Evolutionary conservation across 2,329 filamentous ascomycete genomes (phyloP).

Genomic region (Pseudogymnoascus sp.): DNA sequence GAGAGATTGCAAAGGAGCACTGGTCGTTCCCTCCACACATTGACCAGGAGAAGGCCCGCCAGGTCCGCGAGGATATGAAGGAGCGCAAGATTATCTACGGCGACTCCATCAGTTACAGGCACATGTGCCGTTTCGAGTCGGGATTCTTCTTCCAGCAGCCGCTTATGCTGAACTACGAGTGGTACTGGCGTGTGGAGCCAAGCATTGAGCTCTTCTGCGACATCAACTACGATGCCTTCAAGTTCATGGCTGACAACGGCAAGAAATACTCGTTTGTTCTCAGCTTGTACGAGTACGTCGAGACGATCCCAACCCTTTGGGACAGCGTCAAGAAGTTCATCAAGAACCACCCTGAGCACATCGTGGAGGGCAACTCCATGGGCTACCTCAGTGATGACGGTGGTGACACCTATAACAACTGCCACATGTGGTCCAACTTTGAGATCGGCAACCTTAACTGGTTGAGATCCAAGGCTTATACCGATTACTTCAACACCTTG

Average conservation of each 20-base stretch:
- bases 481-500: slow-evolving; percentile 82
- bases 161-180: slow-evolving; percentile 93
- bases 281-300: slow-evolving; percentile 91
- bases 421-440: slow-evolving; percentile 99
- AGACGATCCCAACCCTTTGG: slow-evolving; percentile 92
- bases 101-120: slow-evolving; percentile 91
- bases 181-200: slow-evolving; percentile 99
- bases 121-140: slow-evolving; percentile 99
- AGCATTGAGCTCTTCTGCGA: slow-evolving; percentile 96
- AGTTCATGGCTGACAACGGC: slow-evolving; percentile 87
- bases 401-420: slow-evolving; percentile 90
- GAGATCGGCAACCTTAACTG: slow-evolving; percentile 92
- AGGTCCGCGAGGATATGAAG: slow-evolving; percentile 90
- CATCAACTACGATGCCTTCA: slow-evolving; percentile 91
- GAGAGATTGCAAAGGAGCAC: slow-evolving; percentile 81
- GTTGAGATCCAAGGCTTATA: slow-evolving; percentile 81
- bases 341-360: slow-evolving; percentile 79
- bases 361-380: slow-evolving; percentile 79
- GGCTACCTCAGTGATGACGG: slow-evolving; percentile 84
- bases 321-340: slow-evolving; percentile 94
- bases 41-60: slow-evolving; percentile 84
- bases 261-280: slow-evolving; percentile 99
- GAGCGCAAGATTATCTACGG: slow-evolving; percentile 96
- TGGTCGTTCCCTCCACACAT: slow-evolving; percentile 98
- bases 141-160: slow-evolving; percentile 98